phyloP scores from a whole-genome alignment of 1,284 basidiomycete species.

The Cystobasidium pallidum region DNA sequence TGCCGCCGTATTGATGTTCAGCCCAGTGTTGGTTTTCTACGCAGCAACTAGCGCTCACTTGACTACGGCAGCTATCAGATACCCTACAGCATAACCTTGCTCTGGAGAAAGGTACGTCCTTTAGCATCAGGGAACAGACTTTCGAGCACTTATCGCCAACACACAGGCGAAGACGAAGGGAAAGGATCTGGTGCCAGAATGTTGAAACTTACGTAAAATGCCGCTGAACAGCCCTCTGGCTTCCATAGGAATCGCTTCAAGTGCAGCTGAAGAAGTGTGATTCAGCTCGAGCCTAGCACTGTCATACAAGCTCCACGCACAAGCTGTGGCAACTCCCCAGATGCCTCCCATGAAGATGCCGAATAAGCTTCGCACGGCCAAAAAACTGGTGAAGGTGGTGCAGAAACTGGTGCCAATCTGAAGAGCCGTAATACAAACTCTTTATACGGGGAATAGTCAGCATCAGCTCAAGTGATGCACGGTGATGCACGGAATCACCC shows the following conservation, averaged over 20 bases:
- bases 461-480: neutral
- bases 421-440: slow-evolving; percentile 68
- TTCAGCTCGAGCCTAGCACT: too few species aligned
- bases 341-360: slow-evolving; percentile 79
- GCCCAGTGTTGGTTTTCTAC: neutral
- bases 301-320: neutral
- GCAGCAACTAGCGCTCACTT: slow-evolving; percentile 37
- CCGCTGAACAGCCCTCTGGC: slow-evolving; percentile 84
- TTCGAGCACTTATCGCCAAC: too few species aligned
- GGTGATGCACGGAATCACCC: slow-evolving; percentile 40
- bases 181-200: too few species aligned
- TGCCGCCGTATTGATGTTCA: too few species aligned
- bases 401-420: slow-evolving; percentile 70
- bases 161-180: too few species aligned
- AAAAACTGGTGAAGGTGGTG: slow-evolving; percentile 60
- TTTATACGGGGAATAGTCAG: slow-evolving; percentile 53
- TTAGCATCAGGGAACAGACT: neutral
- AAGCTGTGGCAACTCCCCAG: slow-evolving; percentile 57
- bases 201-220: slow-evolving; percentile 65
- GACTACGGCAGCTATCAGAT: slow-evolving; percentile 51
- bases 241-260: slow-evolving; percentile 87
- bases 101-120: slow-evolving; percentile 54
- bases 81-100: slow-evolving; percentile 69
- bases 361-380: slow-evolving; percentile 61
- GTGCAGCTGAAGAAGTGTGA: slow-evolving; percentile 62